These are phyloP conservation scores for Exserohilum turcica DNA, from an alignment of 2,329 filamentous ascomycete species.

Conservation along the genomic window DNA sequence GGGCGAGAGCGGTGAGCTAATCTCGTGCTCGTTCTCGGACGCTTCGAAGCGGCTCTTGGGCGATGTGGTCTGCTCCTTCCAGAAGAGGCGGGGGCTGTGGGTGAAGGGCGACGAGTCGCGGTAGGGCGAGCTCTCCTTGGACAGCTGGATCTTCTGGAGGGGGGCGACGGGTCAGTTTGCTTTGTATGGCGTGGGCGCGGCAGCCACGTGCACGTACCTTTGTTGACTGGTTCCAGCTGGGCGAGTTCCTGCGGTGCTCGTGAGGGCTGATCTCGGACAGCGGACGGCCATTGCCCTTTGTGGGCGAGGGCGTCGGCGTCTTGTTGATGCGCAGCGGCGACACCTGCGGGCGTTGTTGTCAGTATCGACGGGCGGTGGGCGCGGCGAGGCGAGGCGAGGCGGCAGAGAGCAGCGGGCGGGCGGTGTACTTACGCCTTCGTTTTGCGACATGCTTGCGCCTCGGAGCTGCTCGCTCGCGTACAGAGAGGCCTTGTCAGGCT, in stretches of 20 bases:
- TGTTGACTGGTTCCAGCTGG: constrained; percentile 78
- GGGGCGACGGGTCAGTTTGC: constrained; percentile 28
- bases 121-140: constrained; percentile 79
- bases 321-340: constrained; percentile 82
- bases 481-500: constrained; percentile 1
- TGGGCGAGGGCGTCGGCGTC: constrained; percentile 64
- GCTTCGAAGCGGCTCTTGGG: constrained; percentile 62
- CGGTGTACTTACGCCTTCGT: constrained; percentile 46
- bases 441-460: constrained; percentile 45
- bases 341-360: constrained; percentile 57
- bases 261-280: constrained; percentile 88
- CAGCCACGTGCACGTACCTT: constrained; percentile 60
- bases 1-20: constrained; percentile 68
- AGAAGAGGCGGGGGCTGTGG: constrained; percentile 84
- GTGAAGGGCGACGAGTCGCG: constrained; percentile 74
- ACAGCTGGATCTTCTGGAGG: constrained; percentile 68
- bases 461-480: constrained; percentile 14
- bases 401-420: neutral
- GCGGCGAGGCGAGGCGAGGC: too few species aligned
- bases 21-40: constrained; percentile 68
- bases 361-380: constrained; percentile 8
- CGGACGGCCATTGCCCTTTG: constrained; percentile 66
- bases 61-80: constrained; percentile 75
- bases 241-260: constrained; percentile 87
- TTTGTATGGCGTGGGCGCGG: constrained; percentile 17